A percentile compares a stretch with the other conserved stretches of the same genome.
phyloP scores from a whole-genome alignment of 192 early-diverging fungal genomes.

The Umbelopsis vinacea region DNA sequence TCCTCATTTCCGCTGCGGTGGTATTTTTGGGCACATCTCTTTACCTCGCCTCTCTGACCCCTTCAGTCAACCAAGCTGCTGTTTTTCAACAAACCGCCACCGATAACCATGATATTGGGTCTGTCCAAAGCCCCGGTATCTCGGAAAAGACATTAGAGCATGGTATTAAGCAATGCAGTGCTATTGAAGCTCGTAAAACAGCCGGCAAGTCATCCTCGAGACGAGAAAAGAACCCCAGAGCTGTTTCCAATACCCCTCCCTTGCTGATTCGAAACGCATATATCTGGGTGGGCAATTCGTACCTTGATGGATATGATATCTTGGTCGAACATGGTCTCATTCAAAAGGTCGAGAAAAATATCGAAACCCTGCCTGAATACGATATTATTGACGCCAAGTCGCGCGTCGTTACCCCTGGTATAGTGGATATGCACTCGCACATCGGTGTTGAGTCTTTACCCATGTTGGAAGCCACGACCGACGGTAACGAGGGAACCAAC shows the following conservation, averaged over 20 bases:
- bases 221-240: conserved; percentile 50
- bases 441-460: conserved; percentile 54
- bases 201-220: not conserved
- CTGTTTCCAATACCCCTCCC: conserved; percentile 38
- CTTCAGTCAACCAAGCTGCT: not conserved
- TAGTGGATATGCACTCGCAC: conserved; percentile 78
- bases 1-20: conserved; percentile 2
- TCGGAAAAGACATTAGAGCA: conserved; percentile 31
- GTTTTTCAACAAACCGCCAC: not conserved
- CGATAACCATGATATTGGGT: not conserved
- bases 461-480: conserved; percentile 37
- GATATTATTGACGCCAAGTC: conserved; percentile 66
- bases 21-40: conserved; percentile 8
- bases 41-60: not conserved
- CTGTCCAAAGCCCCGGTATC: conserved; percentile 30
- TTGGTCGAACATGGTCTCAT: conserved; percentile 63
- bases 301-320: conserved; percentile 64
- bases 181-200: conserved; percentile 26
- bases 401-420: conserved; percentile 74
- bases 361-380: conserved; percentile 40
- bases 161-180: conserved; percentile 39
- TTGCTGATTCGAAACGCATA: conserved; percentile 63
- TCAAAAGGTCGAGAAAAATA: conserved; percentile 43
- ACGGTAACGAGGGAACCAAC: conserved; percentile 59
- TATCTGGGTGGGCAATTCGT: conserved; percentile 45